phyloP scores from a whole-genome alignment of 306 rosid species.

The Vigna nakashimae region DNA sequence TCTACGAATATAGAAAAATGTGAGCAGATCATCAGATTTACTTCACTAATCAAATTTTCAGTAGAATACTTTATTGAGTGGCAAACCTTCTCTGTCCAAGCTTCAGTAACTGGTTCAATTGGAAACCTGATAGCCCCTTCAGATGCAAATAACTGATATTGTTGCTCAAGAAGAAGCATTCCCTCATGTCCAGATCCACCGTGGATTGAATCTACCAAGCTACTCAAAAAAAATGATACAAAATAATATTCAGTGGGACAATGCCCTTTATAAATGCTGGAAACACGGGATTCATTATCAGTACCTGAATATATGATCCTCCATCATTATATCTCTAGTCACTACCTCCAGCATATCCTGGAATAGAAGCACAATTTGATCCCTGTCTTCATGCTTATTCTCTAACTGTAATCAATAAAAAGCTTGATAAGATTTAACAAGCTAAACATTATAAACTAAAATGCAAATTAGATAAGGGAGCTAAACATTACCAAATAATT shows the following conservation, averaged over 20 bases:
- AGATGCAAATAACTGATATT: slow-evolving; percentile 91
- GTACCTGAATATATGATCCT: slow-evolving; percentile 80
- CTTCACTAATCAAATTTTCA: slow-evolving; percentile 9
- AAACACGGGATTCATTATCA: slow-evolving; percentile 33
- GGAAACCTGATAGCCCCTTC: slow-evolving; percentile 93
- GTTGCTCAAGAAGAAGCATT: slow-evolving; percentile 68
- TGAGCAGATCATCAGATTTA: slow-evolving; percentile 18
- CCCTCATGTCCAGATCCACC: slow-evolving; percentile 79
- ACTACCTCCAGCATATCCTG: slow-evolving; percentile 99
- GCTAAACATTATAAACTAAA: slow-evolving; percentile 24
- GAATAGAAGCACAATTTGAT: slow-evolving; percentile 86
- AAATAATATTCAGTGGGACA: slow-evolving; percentile 28
- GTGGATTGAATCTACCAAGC: slow-evolving; percentile 79
- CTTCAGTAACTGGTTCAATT: slow-evolving; percentile 68
- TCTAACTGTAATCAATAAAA: slow-evolving; percentile 60
- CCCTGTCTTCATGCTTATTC: slow-evolving; percentile 77
- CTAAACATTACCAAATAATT: slow-evolving; percentile 65
- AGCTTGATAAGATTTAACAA: slow-evolving; percentile 37
- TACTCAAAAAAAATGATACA: slow-evolving; percentile 46
- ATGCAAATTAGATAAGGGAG: not conserved
- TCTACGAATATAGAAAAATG: slow-evolving; percentile 53
- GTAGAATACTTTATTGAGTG: not conserved
- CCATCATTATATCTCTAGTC: slow-evolving; percentile 93
- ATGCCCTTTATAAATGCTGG: slow-evolving; percentile 23
- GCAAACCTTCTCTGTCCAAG: slow-evolving; percentile 94